Percentiles rank a stretch among this genome's conserved stretches.
These are phyloP conservation scores for Westerdykella ornata DNA, from an alignment of 2,329 filamentous ascomycete genomes.

Conservation along the genomic window DNA sequence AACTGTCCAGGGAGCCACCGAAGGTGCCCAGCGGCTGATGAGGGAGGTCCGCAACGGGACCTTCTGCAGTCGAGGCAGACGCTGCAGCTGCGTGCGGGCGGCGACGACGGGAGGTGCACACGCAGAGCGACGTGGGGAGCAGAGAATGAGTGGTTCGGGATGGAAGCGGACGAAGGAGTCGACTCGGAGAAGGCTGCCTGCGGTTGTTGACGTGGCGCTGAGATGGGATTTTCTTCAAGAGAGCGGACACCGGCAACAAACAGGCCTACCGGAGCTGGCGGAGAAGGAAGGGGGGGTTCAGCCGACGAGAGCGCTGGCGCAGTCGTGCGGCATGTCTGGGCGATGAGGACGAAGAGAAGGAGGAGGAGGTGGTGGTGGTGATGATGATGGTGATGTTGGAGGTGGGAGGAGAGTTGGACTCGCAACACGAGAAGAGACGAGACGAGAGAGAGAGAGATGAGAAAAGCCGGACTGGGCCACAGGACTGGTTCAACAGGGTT, in stretches of 20 bases:
- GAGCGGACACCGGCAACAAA: conserved; percentile 19
- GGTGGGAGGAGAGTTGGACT: conserved; percentile 8
- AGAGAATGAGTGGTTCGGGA: no score
- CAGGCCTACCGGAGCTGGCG: conserved; percentile 10
- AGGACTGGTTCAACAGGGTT: no score
- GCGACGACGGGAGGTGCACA: no score
- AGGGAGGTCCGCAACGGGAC: no score
- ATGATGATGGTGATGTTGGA: not conserved
- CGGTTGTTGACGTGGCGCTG: conserved; percentile 33
- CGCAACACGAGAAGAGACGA: not conserved
- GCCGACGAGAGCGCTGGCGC: not conserved
- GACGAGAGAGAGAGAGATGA: no score
- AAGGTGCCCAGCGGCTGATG: not conserved
- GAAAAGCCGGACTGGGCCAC: no score
- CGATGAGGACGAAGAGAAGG: conserved; percentile 5
- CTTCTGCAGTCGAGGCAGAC: no score
- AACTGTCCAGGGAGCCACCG: not conserved
- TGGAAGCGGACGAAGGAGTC: conserved; percentile 1
- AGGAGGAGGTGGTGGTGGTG: not conserved
- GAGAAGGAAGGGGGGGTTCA: conserved; percentile 2
- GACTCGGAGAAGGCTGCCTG: conserved; percentile 5
- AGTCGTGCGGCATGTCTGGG: not conserved
- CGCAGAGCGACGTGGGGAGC: no score
- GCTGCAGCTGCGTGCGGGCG: no score
- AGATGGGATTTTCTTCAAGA: conserved; percentile 10